phyloP scores from a whole-genome alignment of 176 grass and related monocot species.

The Rhynchospora tenuis region DNA sequence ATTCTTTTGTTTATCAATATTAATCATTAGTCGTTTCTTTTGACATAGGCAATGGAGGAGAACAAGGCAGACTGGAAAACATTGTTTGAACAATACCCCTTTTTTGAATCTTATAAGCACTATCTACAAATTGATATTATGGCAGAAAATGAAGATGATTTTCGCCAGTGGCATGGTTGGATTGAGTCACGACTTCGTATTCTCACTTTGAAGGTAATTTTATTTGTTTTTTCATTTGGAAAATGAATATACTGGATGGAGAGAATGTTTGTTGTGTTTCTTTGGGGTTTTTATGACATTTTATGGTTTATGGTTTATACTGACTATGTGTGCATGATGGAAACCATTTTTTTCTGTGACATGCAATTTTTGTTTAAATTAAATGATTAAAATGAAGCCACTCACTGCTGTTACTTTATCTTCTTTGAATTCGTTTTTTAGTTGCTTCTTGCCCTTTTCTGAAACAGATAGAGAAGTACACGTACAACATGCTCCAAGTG shows the following conservation, averaged over 20 bases:
- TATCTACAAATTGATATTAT: slow-evolving; percentile 72
- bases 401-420: background rate
- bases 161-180: slow-evolving; percentile 97
- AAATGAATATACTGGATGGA: background rate
- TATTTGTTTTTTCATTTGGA: background rate
- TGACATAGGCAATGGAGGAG: slow-evolving; percentile 68
- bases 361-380: background rate
- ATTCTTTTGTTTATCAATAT: background rate
- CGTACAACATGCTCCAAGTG: slow-evolving; percentile 58
- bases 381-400: too few relatives aligned
- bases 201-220: slow-evolving; percentile 72
- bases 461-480: slow-evolving; percentile 63
- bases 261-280: background rate
- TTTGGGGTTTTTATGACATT: background rate
- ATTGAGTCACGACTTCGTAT: slow-evolving; percentile 83
- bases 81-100: slow-evolving; percentile 71
- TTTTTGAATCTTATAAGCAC: slow-evolving; percentile 88
- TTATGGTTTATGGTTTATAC: background rate
- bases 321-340: background rate
- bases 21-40: background rate
- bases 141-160: slow-evolving; percentile 73
- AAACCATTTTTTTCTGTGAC: slow-evolving; percentile 2
- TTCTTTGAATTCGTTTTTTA: background rate
- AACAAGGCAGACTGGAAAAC: slow-evolving; percentile 54
- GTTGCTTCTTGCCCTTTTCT: background rate